Evolutionary conservation across 2,329 filamentous ascomycete species (phyloP).

Genomic region (Falciphora oryzae): DNA sequence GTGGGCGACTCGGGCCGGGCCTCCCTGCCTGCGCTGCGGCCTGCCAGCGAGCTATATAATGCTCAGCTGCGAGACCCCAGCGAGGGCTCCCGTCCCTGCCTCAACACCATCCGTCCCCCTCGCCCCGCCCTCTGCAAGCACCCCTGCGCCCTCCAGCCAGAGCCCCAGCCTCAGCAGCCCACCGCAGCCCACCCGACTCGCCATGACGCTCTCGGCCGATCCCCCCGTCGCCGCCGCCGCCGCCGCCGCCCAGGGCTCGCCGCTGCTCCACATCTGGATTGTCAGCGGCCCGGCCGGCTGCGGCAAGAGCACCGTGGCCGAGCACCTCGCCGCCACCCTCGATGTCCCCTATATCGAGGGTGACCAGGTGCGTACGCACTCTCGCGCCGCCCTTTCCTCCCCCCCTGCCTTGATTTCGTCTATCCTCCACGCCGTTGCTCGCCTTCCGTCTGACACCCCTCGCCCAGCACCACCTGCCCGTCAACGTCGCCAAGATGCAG

Average conservation of each 20-base stretch:
- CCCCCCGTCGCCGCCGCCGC: neutral
- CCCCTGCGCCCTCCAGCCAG: neutral
- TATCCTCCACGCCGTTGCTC: neutral
- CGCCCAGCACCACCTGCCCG: constrained; percentile 62
- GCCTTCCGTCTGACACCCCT: constrained; percentile 8
- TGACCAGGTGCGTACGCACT: constrained; percentile 56
- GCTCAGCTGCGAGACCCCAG: constrained; percentile 8
- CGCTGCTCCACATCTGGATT: constrained; percentile 70
- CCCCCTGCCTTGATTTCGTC: constrained; percentile 6
- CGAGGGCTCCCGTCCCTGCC: neutral
- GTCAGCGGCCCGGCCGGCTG: constrained; percentile 75
- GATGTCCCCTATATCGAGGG: constrained; percentile 69
- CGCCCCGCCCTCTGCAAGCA: neutral
- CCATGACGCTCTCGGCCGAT: constrained; percentile 1
- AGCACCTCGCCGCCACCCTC: constrained; percentile 56
- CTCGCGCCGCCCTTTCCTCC: constrained; percentile 5
- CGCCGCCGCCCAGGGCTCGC: neutral
- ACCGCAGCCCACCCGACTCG: neutral
- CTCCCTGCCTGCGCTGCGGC: neutral
- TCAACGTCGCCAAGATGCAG: constrained; percentile 90
- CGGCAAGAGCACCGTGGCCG: constrained; percentile 71
- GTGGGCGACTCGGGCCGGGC: neutral
- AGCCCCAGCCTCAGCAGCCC: neutral
- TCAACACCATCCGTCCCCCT: neutral
- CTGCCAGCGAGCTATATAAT: constrained; percentile 2